Evolutionary conservation across 2,329 filamentous ascomycete genomes (phyloP).

Genomic region (Botrytis fragariae): DNA sequence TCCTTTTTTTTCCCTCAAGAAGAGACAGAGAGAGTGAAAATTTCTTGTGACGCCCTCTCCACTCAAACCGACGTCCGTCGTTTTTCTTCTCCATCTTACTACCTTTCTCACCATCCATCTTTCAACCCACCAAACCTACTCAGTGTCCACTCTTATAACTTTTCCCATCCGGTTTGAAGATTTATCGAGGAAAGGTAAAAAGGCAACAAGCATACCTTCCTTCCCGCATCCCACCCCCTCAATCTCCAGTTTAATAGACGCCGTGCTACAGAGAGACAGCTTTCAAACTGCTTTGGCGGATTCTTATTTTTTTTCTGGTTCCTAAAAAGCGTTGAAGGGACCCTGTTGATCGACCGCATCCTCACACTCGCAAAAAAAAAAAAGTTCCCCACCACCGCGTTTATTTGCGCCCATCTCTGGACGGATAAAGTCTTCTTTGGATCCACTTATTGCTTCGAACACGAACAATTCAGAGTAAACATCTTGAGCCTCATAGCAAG

Average conservation of each 20-base stretch:
- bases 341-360: conserved; percentile 19
- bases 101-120: neutral
- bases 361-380: conserved; percentile 15
- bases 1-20: conserved; percentile 12
- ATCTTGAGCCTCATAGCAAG: conserved; percentile 19
- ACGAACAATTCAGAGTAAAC: conserved; percentile 20
- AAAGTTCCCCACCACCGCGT: conserved; percentile 21
- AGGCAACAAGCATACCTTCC: conserved; percentile 15
- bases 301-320: neutral
- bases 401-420: conserved; percentile 20
- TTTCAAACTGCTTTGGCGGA: conserved; percentile 11
- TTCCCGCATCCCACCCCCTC: conserved; percentile 13
- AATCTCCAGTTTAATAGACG: conserved; percentile 22
- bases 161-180: conserved; percentile 6
- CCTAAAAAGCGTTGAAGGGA: conserved; percentile 13
- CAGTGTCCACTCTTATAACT: conserved; percentile 5
- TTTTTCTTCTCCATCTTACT: conserved; percentile 9
- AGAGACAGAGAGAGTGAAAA: neutral
- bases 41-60: conserved; percentile 13
- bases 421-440: conserved; percentile 21
- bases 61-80: conserved; percentile 1
- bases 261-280: conserved; percentile 14
- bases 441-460: conserved; percentile 23
- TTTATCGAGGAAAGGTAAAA: conserved; percentile 10
- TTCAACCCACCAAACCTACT: neutral